These are phyloP conservation scores for Verticillium nonalfalfae DNA, from an alignment of 2,329 filamentous ascomycete species.

Conservation along the genomic window DNA sequence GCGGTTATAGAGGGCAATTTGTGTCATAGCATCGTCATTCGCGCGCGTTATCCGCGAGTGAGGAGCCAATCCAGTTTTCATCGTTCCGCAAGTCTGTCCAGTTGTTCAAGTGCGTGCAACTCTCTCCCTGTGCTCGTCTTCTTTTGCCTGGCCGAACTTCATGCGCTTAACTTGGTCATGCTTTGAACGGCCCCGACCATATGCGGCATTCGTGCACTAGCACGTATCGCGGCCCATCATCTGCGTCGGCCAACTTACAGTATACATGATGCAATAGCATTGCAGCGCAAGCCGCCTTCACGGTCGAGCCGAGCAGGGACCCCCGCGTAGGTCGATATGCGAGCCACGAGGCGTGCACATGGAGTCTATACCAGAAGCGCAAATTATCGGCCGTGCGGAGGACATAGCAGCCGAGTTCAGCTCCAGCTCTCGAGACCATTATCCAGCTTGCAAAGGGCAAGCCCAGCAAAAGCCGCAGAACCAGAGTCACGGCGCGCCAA, in stretches of 20 bases:
- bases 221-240: background rate
- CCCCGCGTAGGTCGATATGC: background rate
- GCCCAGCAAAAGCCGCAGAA: background rate
- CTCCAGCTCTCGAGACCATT: background rate
- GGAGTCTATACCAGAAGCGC: background rate
- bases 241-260: background rate
- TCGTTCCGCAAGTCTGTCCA: background rate
- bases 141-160: background rate
- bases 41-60: background rate
- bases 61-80: conserved; percentile 2
- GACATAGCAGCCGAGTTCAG: background rate
- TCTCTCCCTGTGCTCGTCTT: background rate
- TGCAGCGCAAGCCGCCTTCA: background rate
- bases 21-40: conserved; percentile 2
- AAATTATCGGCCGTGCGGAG: background rate
- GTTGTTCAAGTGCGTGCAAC: background rate
- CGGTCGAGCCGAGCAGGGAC: background rate
- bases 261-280: background rate
- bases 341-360: background rate
- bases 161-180: background rate
- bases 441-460: background rate
- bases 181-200: background rate
- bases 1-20: conserved; percentile 2
- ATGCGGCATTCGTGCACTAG: background rate
- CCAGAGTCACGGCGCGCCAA: background rate